A percentile compares a stretch with the other conserved stretches of the same genome.
Evolutionary conservation across 805 yeast genomes (phyloP).

Genomic region (Nakazawaea siamensis): DNA sequence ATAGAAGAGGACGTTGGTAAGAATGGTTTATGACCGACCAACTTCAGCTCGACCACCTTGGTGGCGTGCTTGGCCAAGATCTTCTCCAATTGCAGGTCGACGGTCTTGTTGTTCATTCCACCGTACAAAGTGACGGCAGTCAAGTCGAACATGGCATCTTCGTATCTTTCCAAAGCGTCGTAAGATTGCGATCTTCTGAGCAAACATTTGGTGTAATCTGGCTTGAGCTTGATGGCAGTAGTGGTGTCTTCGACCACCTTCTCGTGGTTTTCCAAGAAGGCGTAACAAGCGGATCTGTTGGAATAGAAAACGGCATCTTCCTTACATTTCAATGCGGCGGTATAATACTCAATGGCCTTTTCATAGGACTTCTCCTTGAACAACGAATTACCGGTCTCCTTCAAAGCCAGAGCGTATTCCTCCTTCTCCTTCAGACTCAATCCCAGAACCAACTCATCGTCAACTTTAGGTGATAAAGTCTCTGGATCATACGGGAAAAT

Average conservation of each 20-base stretch:
- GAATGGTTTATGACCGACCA: conserved; percentile 39
- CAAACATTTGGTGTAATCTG: conserved; percentile 86
- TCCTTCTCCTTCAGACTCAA: conserved; percentile 48
- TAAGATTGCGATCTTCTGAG: conserved; percentile 90
- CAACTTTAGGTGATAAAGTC: conserved; percentile 52
- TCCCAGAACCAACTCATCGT: conserved; percentile 33
- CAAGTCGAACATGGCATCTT: conserved; percentile 85
- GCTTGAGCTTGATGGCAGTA: conserved; percentile 75
- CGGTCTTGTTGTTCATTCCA: conserved; percentile 69
- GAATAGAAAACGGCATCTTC: conserved; percentile 87
- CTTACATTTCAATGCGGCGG: conserved; percentile 68
- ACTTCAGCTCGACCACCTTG: conserved; percentile 55
- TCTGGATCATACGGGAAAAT: conserved; percentile 41
- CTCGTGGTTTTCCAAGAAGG: conserved; percentile 70
- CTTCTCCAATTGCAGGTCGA: conserved; percentile 80
- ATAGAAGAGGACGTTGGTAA: conserved; percentile 81
- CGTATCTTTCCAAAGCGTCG: conserved; percentile 69
- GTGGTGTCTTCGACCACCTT: conserved; percentile 86
- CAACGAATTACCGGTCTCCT: conserved; percentile 80
- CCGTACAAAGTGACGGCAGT: conserved; percentile 84
- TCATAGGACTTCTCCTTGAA: conserved; percentile 65
- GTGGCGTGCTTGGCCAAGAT: conserved; percentile 76
- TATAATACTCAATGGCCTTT: conserved; percentile 73
- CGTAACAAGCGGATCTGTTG: conserved; percentile 93
- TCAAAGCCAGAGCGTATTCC: conserved; percentile 64